Percentiles rank a stretch among this genome's conserved stretches.
Evolutionary conservation across 306 rosid species (phyloP).

Genomic region (Purshia tridentata): DNA sequence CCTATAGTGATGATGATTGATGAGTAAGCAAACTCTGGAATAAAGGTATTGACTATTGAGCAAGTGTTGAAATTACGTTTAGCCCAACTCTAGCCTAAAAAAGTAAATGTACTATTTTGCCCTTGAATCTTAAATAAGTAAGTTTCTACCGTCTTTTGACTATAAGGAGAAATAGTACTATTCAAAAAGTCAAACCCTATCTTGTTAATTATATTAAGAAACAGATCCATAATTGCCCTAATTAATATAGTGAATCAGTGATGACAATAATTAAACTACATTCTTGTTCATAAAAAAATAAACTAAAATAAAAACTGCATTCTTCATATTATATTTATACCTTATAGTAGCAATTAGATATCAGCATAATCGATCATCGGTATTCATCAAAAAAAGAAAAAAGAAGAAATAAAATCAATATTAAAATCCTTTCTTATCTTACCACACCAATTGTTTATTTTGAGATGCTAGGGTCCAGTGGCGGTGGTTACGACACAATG

Average conservation of each 20-base stretch:
- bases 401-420: not conserved
- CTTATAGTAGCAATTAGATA: not conserved
- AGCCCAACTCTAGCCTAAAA: too few relatives aligned
- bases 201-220: too few relatives aligned
- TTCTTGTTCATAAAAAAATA: not conserved
- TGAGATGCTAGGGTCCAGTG: conserved; percentile 8
- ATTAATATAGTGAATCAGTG: too few relatives aligned
- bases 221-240: too few relatives aligned
- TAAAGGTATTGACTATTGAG: too few relatives aligned
- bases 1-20: too few relatives aligned
- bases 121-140: not conserved
- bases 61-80: too few relatives aligned
- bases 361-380: not conserved
- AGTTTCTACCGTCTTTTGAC: too few relatives aligned
- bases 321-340: not conserved
- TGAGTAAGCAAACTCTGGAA: too few relatives aligned
- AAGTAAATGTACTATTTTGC: not conserved
- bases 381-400: too few relatives aligned
- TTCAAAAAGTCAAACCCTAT: not conserved
- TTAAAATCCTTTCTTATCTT: not conserved
- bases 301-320: too few relatives aligned
- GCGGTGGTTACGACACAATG: conserved; percentile 21
- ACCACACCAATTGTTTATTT: not conserved
- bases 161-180: not conserved
- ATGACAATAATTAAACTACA: too few relatives aligned